These are phyloP conservation scores for Suillus subaureus DNA, from an alignment of 768 basidiomycete genomes.

Conservation along the genomic window DNA sequence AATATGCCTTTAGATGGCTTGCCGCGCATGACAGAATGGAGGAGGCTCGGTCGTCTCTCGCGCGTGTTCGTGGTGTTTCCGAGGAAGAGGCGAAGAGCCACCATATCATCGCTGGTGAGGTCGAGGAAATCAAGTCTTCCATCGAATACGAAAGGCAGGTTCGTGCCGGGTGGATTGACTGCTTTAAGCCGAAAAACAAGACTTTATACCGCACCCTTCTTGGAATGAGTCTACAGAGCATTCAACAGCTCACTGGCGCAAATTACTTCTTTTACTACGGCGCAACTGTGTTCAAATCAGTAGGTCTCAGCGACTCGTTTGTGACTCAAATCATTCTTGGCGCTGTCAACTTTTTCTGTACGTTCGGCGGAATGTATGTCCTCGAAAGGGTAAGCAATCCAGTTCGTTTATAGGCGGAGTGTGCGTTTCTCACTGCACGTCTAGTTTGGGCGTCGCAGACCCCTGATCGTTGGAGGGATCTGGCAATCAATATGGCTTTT, in stretches of 20 bases:
- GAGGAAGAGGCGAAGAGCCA: slow-evolving; percentile 39
- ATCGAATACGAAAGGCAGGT: slow-evolving; percentile 50
- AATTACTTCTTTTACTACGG: slow-evolving; percentile 73
- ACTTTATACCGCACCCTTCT: slow-evolving; percentile 65
- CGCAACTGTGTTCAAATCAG: slow-evolving; percentile 66
- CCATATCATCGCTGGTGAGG: slow-evolving; percentile 47
- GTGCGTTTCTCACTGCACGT: not conserved
- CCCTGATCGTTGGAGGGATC: slow-evolving; percentile 67
- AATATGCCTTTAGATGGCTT: slow-evolving; percentile 48
- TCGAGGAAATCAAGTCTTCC: slow-evolving; percentile 56
- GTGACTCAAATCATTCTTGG: slow-evolving; percentile 78
- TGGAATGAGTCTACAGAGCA: slow-evolving; percentile 65
- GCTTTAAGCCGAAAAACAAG: slow-evolving; percentile 58
- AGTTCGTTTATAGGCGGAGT: not conserved
- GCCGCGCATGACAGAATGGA: slow-evolving; percentile 48
- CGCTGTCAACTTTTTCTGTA: slow-evolving; percentile 70
- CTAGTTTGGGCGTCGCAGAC: slow-evolving; percentile 64
- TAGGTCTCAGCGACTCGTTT: slow-evolving; percentile 68
- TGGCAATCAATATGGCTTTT: slow-evolving; percentile 76
- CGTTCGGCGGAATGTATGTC: slow-evolving; percentile 72
- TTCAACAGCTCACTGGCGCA: slow-evolving; percentile 74
- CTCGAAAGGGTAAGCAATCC: slow-evolving; percentile 57
- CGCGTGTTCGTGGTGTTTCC: slow-evolving; percentile 51
- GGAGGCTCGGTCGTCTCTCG: slow-evolving; percentile 51
- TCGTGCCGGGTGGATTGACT: slow-evolving; percentile 65